These are phyloP conservation scores for Saturnispora galanensis DNA, from an alignment of 805 yeast species.

Conservation along the genomic window DNA sequence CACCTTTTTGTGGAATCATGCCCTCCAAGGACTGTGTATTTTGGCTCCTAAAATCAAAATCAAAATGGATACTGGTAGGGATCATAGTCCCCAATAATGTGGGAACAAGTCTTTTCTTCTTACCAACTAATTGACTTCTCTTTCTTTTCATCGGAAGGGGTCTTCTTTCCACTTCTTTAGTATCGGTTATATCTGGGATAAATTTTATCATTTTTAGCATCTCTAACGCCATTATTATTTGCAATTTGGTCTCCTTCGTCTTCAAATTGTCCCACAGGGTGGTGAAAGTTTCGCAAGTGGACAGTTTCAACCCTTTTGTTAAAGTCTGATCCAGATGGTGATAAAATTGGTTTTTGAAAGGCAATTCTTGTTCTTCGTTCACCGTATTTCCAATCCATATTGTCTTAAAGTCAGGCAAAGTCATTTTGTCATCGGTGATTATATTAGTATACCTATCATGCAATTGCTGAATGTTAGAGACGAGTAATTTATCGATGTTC, in stretches of 20 bases:
- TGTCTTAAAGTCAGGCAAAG: not conserved
- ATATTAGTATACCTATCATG: not conserved
- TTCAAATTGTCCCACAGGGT: constrained; percentile 13
- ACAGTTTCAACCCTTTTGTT: constrained; percentile 1
- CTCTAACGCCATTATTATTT: constrained; percentile 23
- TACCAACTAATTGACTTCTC: constrained; percentile 17
- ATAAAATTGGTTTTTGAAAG: constrained; percentile 9
- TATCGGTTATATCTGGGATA: not conserved
- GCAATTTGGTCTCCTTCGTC: constrained; percentile 23
- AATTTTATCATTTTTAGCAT: constrained; percentile 14
- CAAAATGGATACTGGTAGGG: constrained; percentile 18
- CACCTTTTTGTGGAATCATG: not conserved
- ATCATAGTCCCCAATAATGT: constrained; percentile 25
- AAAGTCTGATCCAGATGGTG: not conserved
- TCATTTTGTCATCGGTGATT: not conserved
- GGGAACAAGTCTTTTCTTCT: constrained; percentile 26
- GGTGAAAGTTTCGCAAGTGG: constrained; percentile 5
- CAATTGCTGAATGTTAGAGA: constrained; percentile 15
- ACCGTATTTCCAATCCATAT: not conserved
- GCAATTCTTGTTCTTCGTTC: not conserved
- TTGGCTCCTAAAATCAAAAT: constrained; percentile 19
- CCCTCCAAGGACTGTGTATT: not conserved
- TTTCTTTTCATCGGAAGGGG: constrained; percentile 2
- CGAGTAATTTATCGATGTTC: constrained; percentile 12
- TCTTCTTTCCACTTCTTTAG: not conserved